Evolutionary conservation across 2,329 filamentous ascomycete genomes (phyloP), one percentile per base, ranked within the genome.

Genomic region (Cladophialophora bantiana): DNA sequence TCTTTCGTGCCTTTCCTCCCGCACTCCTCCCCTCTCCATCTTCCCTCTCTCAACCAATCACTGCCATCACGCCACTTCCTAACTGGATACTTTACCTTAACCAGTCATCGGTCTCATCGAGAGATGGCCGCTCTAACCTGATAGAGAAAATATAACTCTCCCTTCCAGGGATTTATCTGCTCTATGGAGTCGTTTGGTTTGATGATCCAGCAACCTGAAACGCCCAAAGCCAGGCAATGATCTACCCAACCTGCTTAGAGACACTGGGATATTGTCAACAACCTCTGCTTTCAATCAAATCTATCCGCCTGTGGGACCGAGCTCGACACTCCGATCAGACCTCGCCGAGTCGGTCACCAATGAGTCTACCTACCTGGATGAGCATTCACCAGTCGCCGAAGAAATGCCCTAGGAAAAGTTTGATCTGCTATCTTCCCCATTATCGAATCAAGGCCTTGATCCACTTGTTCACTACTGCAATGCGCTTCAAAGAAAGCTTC

Each of bases 1-100:
- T 26, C 62, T 58, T 52, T 74, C 68, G 13, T 74, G 73, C 31
- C 74, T 70, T 4, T 74, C 70, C 56, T 68, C 81, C 1, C 91
- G 82, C 7, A 93, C 77, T 15, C 85, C 84, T 70, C 93, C 88
- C 38, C 90, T 86, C 75, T 97, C 96, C 2, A 98, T 83, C n/a
- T 18, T 18, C 48, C n/a, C 4, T 7, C 6, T 13, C 50, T 12
- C n/a, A 35, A 7, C 50, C 52, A 55, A 55, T 55, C 52, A n/a
- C 31, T 18, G 18, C 18, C 26, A 4, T n/a, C 52, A 55, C 31
- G 34, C 52, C 52, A 55, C 52, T 9, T 7, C 52, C 31, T 3
- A 35, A 36, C 18, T 26, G 45, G 45, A 9, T 50, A 15, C 4
- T 26, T 50, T 12, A 10, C 45, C 20, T 26, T 9, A 10, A 5